Evolutionary conservation across 2,329 filamentous ascomycete genomes (phyloP), one percentile per base, ranked within the genome.

Genomic region (Mollisiaceae sp.): DNA sequence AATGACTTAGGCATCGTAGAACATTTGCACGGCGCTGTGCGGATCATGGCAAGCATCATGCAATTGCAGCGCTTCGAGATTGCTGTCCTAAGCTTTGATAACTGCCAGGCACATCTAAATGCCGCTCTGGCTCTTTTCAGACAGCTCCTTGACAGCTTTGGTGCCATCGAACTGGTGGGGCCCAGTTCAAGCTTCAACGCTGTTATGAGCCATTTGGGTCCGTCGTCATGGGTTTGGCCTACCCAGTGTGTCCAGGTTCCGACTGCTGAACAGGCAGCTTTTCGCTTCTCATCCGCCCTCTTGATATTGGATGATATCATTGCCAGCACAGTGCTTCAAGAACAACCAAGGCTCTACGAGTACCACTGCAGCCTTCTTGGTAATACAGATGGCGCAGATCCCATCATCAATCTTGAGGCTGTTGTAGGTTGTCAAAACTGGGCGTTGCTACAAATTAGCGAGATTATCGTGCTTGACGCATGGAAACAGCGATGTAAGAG

Each of bases 371-470:
- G 71, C 43, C 75, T 84, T 36, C 67, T 70, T 38, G 52, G 66
- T n/a, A 43, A 59, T 54, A 39, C 27, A 8, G 12, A 35, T 60
- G 67, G 69, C 32, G 27, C 27, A 35, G 74, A 75, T 0, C 62
- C 73, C 0, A 75, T 75, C 0, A 76, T 85, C 15, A 77, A 80
- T 56, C 77, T 87, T 65, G 81, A 83, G 52, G 80, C 82, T 43
- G 81, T 85, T 61, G 71, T 84, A 27, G 86, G 86, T 1, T 79
- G 85, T 65, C 78, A 85, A 61, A 89, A 87, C 74, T 86, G 84
- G 84, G 81, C 81, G 1, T 65, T 89, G 43, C 75, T 84, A 50
- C 75, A 81, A 12, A 80, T 89, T 39, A 82, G 82, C 18, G 81
- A 86, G 56, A 82, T 86, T 50, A 78, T 85, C 4, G 74, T 79